Percentiles rank a stretch among this genome's conserved stretches.
phyloP scores from a whole-genome alignment of 2,329 filamentous ascomycete species.

The Elsinoe fawcettii region DNA sequence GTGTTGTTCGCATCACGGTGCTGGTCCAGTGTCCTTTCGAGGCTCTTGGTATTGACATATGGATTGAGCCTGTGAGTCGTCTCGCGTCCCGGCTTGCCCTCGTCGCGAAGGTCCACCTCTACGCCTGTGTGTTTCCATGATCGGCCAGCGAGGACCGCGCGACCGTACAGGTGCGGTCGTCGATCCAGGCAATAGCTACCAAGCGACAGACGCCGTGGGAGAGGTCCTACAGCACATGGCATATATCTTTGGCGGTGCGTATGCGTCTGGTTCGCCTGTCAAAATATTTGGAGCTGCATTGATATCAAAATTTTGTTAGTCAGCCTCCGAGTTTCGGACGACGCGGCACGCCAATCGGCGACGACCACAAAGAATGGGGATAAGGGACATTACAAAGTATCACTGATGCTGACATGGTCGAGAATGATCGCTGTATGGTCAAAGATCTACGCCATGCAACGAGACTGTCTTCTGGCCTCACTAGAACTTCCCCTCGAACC shows the following conservation, averaged over 20 bases:
- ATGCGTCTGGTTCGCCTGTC: no score
- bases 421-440: background rate
- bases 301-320: background rate
- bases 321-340: background rate
- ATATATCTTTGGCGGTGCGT: background rate
- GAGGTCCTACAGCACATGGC: background rate
- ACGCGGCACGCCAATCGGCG: background rate
- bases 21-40: conserved; percentile 3
- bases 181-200: no score
- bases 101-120: background rate
- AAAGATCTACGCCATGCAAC: background rate
- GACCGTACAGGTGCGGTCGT: background rate
- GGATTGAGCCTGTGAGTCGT: background rate
- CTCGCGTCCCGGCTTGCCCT: background rate
- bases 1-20: conserved; percentile 7
- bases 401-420: no score
- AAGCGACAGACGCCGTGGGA: background rate
- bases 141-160: background rate
- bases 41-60: background rate
- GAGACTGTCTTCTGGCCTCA: background rate
- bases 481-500: conserved; percentile 58
- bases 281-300: no score
- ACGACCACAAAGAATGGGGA: no score
- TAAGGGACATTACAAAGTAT: no score
- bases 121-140: background rate